phyloP scores from a whole-genome alignment of 306 rosid species.

The Heteromeles arbutifolia region DNA sequence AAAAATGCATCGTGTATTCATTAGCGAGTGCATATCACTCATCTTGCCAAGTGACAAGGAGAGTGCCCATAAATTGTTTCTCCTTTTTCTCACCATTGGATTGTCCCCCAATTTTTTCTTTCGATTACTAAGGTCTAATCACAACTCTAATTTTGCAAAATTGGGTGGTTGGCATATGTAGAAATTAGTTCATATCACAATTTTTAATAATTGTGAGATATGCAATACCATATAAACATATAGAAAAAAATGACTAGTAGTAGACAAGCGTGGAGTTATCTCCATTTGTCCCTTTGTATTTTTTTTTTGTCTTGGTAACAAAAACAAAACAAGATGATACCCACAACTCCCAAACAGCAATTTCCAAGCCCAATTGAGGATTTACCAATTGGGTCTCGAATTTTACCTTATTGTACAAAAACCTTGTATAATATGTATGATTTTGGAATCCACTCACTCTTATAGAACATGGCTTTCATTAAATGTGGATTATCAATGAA shows the following conservation, averaged over 20 bases:
- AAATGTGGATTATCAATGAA: conserved; percentile 9
- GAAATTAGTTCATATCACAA: not conserved
- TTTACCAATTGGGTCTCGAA: not conserved
- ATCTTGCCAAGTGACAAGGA: not conserved
- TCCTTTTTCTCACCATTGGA: not conserved
- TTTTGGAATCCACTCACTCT: not conserved
- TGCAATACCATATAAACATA: not conserved
- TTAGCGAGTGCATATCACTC: too few relatives aligned
- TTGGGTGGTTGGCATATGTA: not conserved
- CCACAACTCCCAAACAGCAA: not conserved
- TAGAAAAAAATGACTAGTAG: not conserved
- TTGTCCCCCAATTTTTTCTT: not conserved
- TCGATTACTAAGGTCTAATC: not conserved
- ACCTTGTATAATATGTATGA: too few relatives aligned
- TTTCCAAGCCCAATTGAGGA: not conserved
- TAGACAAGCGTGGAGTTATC: not conserved
- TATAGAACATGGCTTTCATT: not conserved
- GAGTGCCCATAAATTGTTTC: too few relatives aligned
- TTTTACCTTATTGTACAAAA: not conserved
- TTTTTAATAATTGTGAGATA: not conserved
- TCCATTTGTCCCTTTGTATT: not conserved
- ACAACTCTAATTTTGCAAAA: not conserved
- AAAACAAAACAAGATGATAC: not conserved
- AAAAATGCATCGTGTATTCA: not conserved
- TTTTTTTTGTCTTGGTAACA: not conserved